Evolutionary conservation across 2,329 filamentous ascomycete species (phyloP).

Genomic region (Talaromyces sp.): DNA sequence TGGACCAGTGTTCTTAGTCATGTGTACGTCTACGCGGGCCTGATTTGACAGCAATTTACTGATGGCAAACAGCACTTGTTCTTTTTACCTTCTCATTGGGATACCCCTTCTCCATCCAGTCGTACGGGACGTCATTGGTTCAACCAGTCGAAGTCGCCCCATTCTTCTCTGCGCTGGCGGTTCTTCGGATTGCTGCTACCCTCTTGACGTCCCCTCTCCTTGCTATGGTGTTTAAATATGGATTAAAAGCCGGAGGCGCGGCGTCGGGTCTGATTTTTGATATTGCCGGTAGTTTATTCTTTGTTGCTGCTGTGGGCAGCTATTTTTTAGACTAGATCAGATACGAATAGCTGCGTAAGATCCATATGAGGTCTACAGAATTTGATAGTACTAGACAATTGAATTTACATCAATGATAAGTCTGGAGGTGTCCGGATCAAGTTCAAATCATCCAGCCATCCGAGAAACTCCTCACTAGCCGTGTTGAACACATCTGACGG

Average conservation of each 20-base stretch:
- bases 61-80: neutral
- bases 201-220: neutral
- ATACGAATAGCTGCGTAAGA: no score
- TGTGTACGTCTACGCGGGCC: neutral
- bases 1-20: neutral
- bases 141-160: conserved; percentile 5
- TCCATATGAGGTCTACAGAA: no score
- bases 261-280: conserved; percentile 1
- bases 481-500: neutral
- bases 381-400: neutral
- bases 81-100: conserved; percentile 6
- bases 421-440: neutral
- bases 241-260: neutral
- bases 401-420: neutral
- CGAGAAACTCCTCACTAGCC: neutral
- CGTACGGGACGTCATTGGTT: conserved; percentile 3
- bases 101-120: conserved; percentile 1
- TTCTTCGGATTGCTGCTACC: conserved; percentile 1
- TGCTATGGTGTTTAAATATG: neutral
- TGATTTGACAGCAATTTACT: neutral
- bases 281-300: neutral
- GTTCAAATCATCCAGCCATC: neutral
- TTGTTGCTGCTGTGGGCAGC: neutral
- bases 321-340: no score
- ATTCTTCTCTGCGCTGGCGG: conserved; percentile 1